Evolutionary conservation across 352 stramenopile species (phyloP).

Genomic region (Globisporangium okanoganense): DNA sequence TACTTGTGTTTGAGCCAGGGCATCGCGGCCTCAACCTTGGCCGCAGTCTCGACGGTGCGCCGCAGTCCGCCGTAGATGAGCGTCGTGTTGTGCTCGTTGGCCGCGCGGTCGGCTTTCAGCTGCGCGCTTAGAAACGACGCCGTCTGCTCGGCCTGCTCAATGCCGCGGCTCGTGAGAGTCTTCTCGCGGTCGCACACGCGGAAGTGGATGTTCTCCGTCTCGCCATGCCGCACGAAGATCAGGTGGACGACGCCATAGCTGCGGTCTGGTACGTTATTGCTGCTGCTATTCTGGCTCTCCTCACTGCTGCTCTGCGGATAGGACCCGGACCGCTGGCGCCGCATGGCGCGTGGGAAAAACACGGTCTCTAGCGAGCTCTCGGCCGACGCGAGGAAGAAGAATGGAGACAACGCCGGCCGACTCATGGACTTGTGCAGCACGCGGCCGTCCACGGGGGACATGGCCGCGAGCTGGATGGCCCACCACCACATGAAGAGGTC

Average conservation of each 20-base stretch:
- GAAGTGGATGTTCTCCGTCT: constrained; percentile 86
- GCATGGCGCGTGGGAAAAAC: constrained; percentile 45
- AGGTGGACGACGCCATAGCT: constrained; percentile 47
- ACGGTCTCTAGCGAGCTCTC: constrained; percentile 52
- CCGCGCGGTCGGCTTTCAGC: constrained; percentile 23
- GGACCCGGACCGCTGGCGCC: constrained; percentile 1
- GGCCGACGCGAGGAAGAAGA: constrained; percentile 49
- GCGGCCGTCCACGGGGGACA: constrained; percentile 36
- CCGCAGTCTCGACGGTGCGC: constrained; percentile 66
- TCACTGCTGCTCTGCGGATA: neutral
- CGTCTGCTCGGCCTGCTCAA: constrained; percentile 51
- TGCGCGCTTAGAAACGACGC: constrained; percentile 47
- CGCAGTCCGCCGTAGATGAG: constrained; percentile 66
- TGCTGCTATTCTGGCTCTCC: constrained; percentile 5
- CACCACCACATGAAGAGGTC: constrained; percentile 82
- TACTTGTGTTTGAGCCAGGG: constrained; percentile 59
- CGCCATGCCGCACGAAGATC: constrained; percentile 70
- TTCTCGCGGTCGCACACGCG: constrained; percentile 71
- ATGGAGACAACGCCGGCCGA: constrained; percentile 32
- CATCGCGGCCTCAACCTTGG: constrained; percentile 53
- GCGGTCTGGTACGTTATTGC: constrained; percentile 2
- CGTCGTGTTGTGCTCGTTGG: constrained; percentile 37
- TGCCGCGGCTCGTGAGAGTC: constrained; percentile 51
- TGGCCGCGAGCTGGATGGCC: constrained; percentile 58
- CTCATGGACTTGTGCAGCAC: constrained; percentile 47